A percentile compares a stretch with the other conserved stretches of the same genome.
phyloP scores from a whole-genome alignment of 2,329 filamentous ascomycete species.

The Dothiorella sarmentorum region DNA sequence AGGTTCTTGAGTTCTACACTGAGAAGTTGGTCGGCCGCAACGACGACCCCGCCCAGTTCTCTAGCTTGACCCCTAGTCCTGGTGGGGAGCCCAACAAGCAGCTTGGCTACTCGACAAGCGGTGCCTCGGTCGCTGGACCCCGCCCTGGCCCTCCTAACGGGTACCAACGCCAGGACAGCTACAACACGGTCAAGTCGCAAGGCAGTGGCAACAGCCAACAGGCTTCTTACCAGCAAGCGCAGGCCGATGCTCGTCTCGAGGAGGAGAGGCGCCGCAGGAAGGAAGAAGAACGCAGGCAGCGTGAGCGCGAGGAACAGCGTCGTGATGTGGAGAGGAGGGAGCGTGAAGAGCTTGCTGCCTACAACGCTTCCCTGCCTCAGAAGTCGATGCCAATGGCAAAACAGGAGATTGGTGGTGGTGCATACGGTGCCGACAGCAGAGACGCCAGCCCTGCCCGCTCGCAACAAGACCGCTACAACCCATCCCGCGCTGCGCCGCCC shows the following conservation, averaged over 20 bases:
- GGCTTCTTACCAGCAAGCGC: conserved; percentile 27
- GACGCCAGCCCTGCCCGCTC: conserved; percentile 44
- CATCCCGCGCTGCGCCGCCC: conserved; percentile 77
- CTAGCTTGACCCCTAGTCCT: conserved; percentile 66
- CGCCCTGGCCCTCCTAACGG: conserved; percentile 43
- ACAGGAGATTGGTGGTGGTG: conserved; percentile 76
- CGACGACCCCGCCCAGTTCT: conserved; percentile 66
- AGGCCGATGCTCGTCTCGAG: conserved; percentile 33
- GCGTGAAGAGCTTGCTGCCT: conserved; percentile 75
- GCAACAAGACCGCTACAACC: conserved; percentile 71
- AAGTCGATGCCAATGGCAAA: conserved; percentile 76
- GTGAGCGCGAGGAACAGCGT: conserved; percentile 39
- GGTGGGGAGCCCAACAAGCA: conserved; percentile 51
- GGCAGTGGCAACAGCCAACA: conserved; percentile 19
- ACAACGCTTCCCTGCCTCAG: conserved; percentile 86
- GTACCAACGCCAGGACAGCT: conserved; percentile 46
- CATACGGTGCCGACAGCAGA: conserved; percentile 44
- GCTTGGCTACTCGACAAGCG: conserved; percentile 42
- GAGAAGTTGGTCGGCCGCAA: conserved; percentile 71
- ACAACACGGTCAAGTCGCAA: conserved; percentile 35
- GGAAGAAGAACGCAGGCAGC: conserved; percentile 40
- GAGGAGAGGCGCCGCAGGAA: conserved; percentile 37
- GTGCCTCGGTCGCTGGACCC: conserved; percentile 48
- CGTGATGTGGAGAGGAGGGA: conserved; percentile 45
- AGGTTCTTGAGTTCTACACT: conserved; percentile 81